Percentiles rank a stretch among this genome's conserved stretches.
Evolutionary conservation across 2,329 filamentous ascomycete species (phyloP).

Genomic region (Microcyclosporella mali): DNA sequence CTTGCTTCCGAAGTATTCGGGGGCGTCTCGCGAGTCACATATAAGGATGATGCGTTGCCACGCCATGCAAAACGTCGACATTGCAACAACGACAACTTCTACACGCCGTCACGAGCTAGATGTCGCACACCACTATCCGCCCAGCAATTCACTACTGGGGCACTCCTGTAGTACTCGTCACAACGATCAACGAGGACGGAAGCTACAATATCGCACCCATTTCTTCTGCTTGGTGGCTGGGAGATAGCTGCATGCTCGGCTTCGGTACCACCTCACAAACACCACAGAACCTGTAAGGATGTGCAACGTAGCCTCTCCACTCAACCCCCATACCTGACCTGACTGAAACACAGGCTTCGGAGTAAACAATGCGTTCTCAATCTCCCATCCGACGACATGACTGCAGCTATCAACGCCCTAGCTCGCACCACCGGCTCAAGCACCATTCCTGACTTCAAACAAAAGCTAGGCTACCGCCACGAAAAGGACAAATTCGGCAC

Average conservation of each 20-base stretch:
- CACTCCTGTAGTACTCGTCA: conserved; percentile 7
- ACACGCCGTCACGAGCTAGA: background rate
- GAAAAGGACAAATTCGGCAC: conserved; percentile 5
- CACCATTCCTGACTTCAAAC: conserved; percentile 1
- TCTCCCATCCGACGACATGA: conserved; percentile 7
- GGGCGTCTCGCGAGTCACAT: too few species aligned
- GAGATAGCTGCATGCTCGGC: conserved; percentile 40
- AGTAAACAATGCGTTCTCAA: conserved; percentile 7
- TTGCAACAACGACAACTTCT: too few species aligned
- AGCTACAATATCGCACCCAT: conserved; percentile 40
- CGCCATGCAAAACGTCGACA: too few species aligned
- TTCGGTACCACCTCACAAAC: conserved; percentile 20
- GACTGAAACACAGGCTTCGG: background rate
- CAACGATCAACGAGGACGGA: conserved; percentile 34
- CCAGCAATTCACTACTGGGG: conserved; percentile 7
- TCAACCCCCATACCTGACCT: background rate
- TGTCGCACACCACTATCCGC: conserved; percentile 4
- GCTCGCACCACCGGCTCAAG: conserved; percentile 6
- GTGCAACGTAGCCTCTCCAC: too few species aligned
- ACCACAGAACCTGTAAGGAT: conserved; percentile 2
- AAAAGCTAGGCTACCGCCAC: conserved; percentile 2
- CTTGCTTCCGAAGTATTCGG: too few species aligned
- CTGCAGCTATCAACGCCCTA: conserved; percentile 2
- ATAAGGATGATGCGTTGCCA: too few species aligned
- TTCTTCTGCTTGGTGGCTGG: conserved; percentile 44